Evolutionary conservation across 108 stramenopile genomes (phyloP).

Genomic region (Skeletonema costatum): DNA sequence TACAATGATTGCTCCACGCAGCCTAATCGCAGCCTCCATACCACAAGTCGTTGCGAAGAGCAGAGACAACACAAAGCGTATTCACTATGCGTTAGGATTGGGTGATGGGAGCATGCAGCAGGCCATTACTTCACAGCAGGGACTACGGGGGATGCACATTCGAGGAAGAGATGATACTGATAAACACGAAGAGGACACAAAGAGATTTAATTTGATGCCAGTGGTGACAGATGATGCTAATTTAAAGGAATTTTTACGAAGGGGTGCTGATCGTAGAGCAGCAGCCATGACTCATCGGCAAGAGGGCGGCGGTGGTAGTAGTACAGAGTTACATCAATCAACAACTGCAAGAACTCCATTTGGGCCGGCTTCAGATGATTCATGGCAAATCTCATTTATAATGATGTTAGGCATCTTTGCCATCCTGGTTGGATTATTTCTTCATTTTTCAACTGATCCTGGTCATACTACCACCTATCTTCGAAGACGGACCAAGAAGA

Average conservation of each 20-base stretch:
- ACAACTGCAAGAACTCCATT: not conserved
- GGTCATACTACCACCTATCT: slow-evolving; percentile 20
- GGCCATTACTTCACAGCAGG: slow-evolving; percentile 3
- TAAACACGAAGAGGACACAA: not conserved
- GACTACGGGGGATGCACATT: slow-evolving; percentile 32
- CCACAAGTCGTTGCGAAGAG: not conserved
- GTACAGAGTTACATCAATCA: not conserved
- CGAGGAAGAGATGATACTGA: not conserved
- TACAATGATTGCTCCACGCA: not conserved
- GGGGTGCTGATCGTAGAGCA: not conserved
- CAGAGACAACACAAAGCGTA: not conserved
- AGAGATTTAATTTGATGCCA: not conserved
- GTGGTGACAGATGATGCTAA: not conserved
- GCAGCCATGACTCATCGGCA: not conserved
- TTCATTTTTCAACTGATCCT: slow-evolving; percentile 57
- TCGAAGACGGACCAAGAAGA: slow-evolving; percentile 19
- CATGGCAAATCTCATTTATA: slow-evolving; percentile 69
- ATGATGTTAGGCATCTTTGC: slow-evolving; percentile 61
- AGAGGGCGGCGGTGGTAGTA: not conserved
- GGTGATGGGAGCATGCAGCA: slow-evolving; percentile 63
- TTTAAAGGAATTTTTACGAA: not conserved
- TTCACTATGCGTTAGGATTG: slow-evolving; percentile 65
- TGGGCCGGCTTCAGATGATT: slow-evolving; percentile 24
- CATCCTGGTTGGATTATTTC: slow-evolving; percentile 61
- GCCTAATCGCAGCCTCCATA: not conserved